Conservation (phyloP, 192 early-diverging fungal genomes). For the Lunasporangiospora selenospora region DNA sequence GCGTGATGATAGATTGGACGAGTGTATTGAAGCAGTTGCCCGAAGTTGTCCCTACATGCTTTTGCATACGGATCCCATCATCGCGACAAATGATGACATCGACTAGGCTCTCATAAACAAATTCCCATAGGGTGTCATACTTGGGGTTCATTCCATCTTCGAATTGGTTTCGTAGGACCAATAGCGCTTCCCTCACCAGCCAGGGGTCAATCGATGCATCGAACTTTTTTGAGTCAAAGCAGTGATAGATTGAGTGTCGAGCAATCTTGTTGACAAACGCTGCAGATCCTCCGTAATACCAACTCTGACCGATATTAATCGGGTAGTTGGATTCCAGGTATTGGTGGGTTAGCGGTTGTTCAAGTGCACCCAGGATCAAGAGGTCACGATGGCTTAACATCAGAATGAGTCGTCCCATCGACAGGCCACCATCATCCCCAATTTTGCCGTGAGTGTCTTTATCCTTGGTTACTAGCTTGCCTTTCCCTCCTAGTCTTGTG, state of each 20-base stretch:
- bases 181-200: slow-evolving; percentile 29
- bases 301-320: slow-evolving; percentile 39
- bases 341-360: slow-evolving; percentile 21
- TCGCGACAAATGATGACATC: slow-evolving; percentile 40
- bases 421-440: background rate
- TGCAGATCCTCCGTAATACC: slow-evolving; percentile 36
- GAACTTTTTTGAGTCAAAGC: slow-evolving; percentile 41
- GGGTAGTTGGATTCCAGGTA: slow-evolving; percentile 31
- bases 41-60: slow-evolving; percentile 40
- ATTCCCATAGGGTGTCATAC: slow-evolving; percentile 28
- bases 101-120: slow-evolving; percentile 31
- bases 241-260: slow-evolving; percentile 25
- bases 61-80: slow-evolving; percentile 40
- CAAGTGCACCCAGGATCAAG: slow-evolving; percentile 26
- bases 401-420: slow-evolving; percentile 33
- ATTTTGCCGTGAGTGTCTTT: no score
- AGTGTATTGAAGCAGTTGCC: slow-evolving; percentile 40
- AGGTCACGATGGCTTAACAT: slow-evolving; percentile 42
- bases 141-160: slow-evolving; percentile 16
- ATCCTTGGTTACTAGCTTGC: slow-evolving; percentile 20
- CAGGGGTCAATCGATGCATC: slow-evolving; percentile 41
- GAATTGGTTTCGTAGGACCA: slow-evolving; percentile 22
- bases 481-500: slow-evolving; percentile 31
- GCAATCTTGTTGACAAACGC: slow-evolving; percentile 38
- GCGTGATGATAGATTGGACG: slow-evolving; percentile 38